These are phyloP conservation scores for Clitocybe nebularis DNA, from an alignment of 1,284 basidiomycete genomes.

Conservation along the genomic window DNA sequence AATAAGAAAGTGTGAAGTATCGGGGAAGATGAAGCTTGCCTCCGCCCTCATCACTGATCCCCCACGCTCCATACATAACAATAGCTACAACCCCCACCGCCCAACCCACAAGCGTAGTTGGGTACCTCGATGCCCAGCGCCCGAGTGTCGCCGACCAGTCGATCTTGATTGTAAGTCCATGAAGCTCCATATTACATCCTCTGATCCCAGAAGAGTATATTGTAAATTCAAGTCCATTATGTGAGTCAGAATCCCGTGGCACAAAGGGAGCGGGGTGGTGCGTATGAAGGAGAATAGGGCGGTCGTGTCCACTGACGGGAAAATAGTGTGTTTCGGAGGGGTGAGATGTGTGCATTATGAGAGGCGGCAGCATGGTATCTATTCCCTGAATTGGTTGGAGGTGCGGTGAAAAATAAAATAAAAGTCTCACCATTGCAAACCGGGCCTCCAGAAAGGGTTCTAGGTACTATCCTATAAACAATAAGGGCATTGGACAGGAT, in stretches of 20 bases:
- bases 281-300: conserved; percentile 60
- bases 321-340: conserved; percentile 70
- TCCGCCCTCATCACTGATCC: conserved; percentile 30
- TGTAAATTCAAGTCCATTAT: conserved; percentile 45
- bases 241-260: conserved; percentile 18
- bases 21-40: conserved; percentile 18
- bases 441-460: conserved; percentile 9
- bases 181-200: conserved; percentile 38
- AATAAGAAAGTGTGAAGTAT: background rate
- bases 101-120: conserved; percentile 68
- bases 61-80: conserved; percentile 51
- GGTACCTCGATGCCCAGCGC: conserved; percentile 68
- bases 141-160: conserved; percentile 71
- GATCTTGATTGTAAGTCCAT: conserved; percentile 46
- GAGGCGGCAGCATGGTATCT: conserved; percentile 51
- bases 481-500: conserved; percentile 57
- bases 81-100: conserved; percentile 59
- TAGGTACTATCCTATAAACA: conserved; percentile 52
- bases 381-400: too few relatives aligned
- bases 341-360: conserved; percentile 56
- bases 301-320: conserved; percentile 36
- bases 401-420: conserved; percentile 1
- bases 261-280: conserved; percentile 72
- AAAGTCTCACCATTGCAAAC: conserved; percentile 28
- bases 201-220: conserved; percentile 55